These are phyloP conservation scores for Capsicum pubescens DNA, from an alignment of 257 asterid genomes.

Conservation along the genomic window DNA sequence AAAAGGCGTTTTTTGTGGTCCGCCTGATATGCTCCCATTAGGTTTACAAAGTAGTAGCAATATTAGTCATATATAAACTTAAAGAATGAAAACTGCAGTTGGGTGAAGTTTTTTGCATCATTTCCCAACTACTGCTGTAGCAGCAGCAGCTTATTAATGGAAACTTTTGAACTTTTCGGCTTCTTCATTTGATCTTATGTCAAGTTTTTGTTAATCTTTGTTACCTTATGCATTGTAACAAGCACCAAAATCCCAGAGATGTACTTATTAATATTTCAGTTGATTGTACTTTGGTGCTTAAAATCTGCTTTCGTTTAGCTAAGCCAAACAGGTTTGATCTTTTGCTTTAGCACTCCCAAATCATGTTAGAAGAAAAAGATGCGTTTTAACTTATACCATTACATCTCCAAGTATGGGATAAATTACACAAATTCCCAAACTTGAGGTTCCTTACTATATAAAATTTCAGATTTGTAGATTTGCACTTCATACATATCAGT, in stretches of 20 bases:
- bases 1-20: conserved; percentile 17
- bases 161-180: not conserved
- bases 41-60: not conserved
- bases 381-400: no score
- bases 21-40: conserved; percentile 17
- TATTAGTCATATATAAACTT: not conserved
- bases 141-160: not conserved
- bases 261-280: not conserved
- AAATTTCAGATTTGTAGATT: no score
- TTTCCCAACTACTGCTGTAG: not conserved
- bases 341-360: no score
- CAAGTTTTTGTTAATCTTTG: not conserved
- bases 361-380: no score
- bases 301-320: not conserved
- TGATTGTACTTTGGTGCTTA: not conserved
- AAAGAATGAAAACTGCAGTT: conserved; percentile 4
- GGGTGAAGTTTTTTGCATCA: conserved; percentile 29
- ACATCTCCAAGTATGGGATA: no score
- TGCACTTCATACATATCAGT: no score
- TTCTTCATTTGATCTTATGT: not conserved
- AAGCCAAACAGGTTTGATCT: no score
- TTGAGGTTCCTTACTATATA: no score
- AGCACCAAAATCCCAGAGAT: not conserved
- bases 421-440: no score
- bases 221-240: not conserved